Base-by-base conservation (phyloP, 805 yeast genomes). In the Priceomyces melissophilus region DNA sequence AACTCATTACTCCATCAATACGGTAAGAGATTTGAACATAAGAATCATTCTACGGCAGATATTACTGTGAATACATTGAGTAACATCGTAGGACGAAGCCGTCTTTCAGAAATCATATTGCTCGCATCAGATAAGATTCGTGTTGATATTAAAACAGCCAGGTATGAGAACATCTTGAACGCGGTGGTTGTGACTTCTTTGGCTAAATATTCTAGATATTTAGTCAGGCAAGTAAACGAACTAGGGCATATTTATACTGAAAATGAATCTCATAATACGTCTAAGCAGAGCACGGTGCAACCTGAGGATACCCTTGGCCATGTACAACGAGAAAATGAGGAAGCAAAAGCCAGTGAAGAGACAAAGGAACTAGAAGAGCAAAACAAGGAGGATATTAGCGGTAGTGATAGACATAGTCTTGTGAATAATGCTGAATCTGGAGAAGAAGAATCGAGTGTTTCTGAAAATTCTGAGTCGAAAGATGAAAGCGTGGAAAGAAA, bases 191-290 rank as follows among this genome's bases (percentile, higher is more conserved):
- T 58, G 8, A 49, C 52, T 5, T 53, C 60, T 3, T 42, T 55
- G 1, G 37, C 41, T 34, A 40, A 43, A 30, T 60, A 60, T 37
- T 46, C 54, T 1, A 47, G 48, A 16, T 39, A 44, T 10, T 43
- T 61, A 38, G 38, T 57, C 9, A 53, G 50, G 25, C 53, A 52
- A 35, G 46, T 60, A 23, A 54, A 57, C 35, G 61, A 57, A 30
- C 28, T 30, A 9, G 29, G 32, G 11, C 14, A 11, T n/a, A 36
- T 27, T n/a, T 32, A 30, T 10, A 30, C 14, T 20, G 25, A 30
- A 35, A 29, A 36, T 20, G n/a, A n/a, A n/a, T 20, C 25, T 20
- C 8, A 4, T 20, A 20, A n/a, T 14, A 23, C 30, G 11, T 33
- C 38, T 12, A 40, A 41, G 25, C 25, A 20, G 25, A 20, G 25